Evolutionary conservation across 1,284 basidiomycete species (phyloP), one percentile per base, ranked within the genome.

Genomic region (Moesziomyces aphidis): DNA sequence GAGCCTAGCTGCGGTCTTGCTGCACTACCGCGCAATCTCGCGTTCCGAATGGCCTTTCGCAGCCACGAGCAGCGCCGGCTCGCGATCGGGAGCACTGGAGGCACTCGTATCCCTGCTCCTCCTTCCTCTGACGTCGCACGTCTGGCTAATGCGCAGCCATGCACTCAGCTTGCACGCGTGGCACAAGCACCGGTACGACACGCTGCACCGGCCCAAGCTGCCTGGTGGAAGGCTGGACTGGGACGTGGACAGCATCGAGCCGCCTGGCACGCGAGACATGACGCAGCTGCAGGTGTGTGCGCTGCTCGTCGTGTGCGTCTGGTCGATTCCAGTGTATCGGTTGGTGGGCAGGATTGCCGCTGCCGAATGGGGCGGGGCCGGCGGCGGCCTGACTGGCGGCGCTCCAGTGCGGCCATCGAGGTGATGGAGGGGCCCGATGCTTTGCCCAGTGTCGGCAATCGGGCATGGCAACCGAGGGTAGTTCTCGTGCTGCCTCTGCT

Each of bases 131-230:
- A 24, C 50, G 13, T 68, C 68, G 1, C 73, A 71, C 31, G 39
- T 68, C 17, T 64, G 55, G 58, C 59, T 76, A 10, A 52, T 58
- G 5, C 60, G 66, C 23, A 61, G 61, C n/a, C 74, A 75, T 39
- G 63, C 55, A 0, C 46, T 75, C 10, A 62, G 45, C 42, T n/a
- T 50, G 8, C 57, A 58, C 26, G 50, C 68, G 17, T 75, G 73
- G 73, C 57, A 64, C 13, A 63, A 50, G 23, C 68, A 75, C 44
- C 63, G 68, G 22, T 71, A 67, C 58, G 73, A 75, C 39, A 60
- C 61, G 1, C 22, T 54, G 7, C 57, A 63, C 22, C 60, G 68
- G 28, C 57, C 63, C 26, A 63, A 57, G 49, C 45, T 70, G 34
- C 63, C 73, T 8, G 67, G 67, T 21, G 67, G 63, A 5, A 19